Evolutionary conservation across 768 basidiomycete genomes (phyloP), one percentile per base, ranked within the genome.

Genomic region (Psilocybe cyanescens): DNA sequence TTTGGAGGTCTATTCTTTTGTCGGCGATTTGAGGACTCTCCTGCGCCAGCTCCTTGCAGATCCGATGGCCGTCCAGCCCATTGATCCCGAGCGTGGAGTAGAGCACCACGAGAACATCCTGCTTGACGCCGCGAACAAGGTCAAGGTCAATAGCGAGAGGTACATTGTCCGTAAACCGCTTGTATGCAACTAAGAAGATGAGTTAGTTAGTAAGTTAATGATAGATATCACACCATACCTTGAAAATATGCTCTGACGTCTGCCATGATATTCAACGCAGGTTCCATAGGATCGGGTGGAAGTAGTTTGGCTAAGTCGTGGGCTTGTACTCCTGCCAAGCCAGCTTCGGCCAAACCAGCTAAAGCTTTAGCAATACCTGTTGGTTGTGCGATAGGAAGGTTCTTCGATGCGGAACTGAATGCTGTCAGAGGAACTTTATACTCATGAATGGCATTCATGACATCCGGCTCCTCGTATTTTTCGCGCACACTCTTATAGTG

Each of bases 171-270:
- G 76, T 76, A 61, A 87, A 82, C 1, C 86, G 79, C 69, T 87
- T 87, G 69, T 83, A 87, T 0, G 85, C 81, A 1, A 88, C 86
- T 89, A 58, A 5, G 62, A 41, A 39, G 19, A 7, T 17, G 39
- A 8, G 35, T 29, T 47, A 33, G 0, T 11, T 17, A 37, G 4
- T 19, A 49, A 50, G 28, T 14, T 14, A 30, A 28, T 41, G 11
- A n/a, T 28, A 67, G 16, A 30, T 9, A 19, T 35, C 33, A 56
- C 14, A 24, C 17, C 48, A 19, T 4, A 89, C 91, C 90, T 79
- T 91, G 88, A 72, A 91, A 91, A 63, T 91, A 91, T 0, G 86
- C 89, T 3, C 88, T 78, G 3, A 90, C 88, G 55, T 86, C 82
- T 0, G 88, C 86, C 88, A 92, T 91, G 65, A 91, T 88, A 3